Evolutionary conservation across 768 basidiomycete genomes (phyloP), one percentile per base, ranked within the genome.

Genomic region (Porpolomopsis calyptriformis): DNA sequence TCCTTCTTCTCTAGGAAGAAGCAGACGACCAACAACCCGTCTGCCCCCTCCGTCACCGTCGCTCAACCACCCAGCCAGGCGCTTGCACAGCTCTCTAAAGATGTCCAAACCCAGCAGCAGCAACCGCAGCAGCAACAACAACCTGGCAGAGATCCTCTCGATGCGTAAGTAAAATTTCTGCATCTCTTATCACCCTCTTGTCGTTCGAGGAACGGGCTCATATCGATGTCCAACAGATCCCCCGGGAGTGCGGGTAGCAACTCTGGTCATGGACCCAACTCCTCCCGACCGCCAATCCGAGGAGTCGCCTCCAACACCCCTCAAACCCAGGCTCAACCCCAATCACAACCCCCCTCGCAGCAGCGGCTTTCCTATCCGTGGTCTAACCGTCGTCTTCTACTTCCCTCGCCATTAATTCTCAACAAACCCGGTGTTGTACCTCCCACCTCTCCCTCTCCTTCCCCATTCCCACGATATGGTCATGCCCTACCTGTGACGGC

Each of bases 391-490:
- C 78, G 82, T 5, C 75, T 92, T 45, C 59, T 66, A 25, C 74
- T 91, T 18, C 74, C 78, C 0, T 82, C 87, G 2, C 85, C 85
- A 1, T 66, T 76, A 10, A 61, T 76, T 16, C 66, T 85, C 40
- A 68, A 71, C 41, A 85, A 81, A 52, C 80, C 81, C 10, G 81
- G 77, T 37, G 65, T 77, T 43, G 71, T 69, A 0, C 73, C 77
- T n/a, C 74, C 83, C 7, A 76, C 76, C 0, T 67, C 76, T 1
- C 79, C 81, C 2, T 90, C 89, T 0, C 83, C 88, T 0, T 81
- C 83, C 1, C 94, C 94, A 0, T 98, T 98, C 63, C 94, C 96
- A 20, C 82, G 94, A 34, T 99, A 98, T 59, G 96, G 94, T 20
- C 89, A 96, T 59, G 83, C 93, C 10, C 76, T 97, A 4, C 92